Evolutionary conservation across 2,329 filamentous ascomycete species (phyloP), one percentile per base, ranked within the genome.

Genomic region (Penicillium sp.): DNA sequence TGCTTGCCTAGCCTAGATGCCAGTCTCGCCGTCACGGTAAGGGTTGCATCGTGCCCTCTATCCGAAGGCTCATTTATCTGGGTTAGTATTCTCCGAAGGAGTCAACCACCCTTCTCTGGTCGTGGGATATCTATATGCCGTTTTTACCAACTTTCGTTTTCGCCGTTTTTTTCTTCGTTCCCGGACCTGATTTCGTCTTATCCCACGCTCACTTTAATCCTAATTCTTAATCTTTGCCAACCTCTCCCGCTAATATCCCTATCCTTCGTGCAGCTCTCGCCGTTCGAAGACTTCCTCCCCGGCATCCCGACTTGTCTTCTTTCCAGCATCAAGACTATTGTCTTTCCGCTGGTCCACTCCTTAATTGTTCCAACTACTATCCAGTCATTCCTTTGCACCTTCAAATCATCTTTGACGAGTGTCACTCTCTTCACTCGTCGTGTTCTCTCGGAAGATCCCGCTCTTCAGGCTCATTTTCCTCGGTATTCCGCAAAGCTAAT

Each of bases 291-390:
- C 51, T 59, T 55, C 47, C 50, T 48, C 51, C 43, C 18, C 43
- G 44, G 55, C 50, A 55, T 47, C 48, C 50, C 46, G 53, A 43
- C 45, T 47, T 49, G 27, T 35, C 37, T 31, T 48, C 35, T 50
- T n/a, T 44, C 51, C 59, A 58, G 57, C 57, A 57, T 56, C 45
- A 45, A 53, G 60, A 61, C 61, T 67, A 63, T 65, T 51, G 50
- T 64, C 63, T 60, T 40, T 39, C 53, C 56, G 54, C 62, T 64
- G 64, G 55, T 59, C 52, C 65, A 60, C 58, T 65, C 60, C 62
- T 72, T 67, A 68, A 65, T 68, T 61, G 58, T 38, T 62, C 72
- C 71, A 76, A 76, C 74, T 76, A 76, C 69, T 71, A 31, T 68
- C 68, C 75, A 66, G 64, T 79, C 75, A 61, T 73, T 76, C 68